These are phyloP conservation scores for Wickerhamomyces subpelliculosus DNA, from an alignment of 805 yeast species.

Conservation along the genomic window DNA sequence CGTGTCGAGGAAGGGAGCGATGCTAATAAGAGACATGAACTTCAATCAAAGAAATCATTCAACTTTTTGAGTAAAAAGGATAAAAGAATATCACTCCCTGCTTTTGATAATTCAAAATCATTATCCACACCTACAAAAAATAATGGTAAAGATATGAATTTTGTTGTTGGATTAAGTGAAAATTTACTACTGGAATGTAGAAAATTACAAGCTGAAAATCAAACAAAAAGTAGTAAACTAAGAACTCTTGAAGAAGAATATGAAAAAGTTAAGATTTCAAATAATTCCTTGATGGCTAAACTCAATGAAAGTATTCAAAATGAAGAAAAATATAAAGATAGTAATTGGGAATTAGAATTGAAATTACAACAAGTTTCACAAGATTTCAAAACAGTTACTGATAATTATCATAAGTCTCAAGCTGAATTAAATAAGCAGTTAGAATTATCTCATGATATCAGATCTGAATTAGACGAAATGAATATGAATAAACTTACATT, in stretches of 20 bases:
- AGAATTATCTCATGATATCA: slow-evolving; percentile 28
- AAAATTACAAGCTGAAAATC: slow-evolving; percentile 59
- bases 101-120: slow-evolving; percentile 14
- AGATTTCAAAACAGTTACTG: slow-evolving; percentile 31
- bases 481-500: slow-evolving; percentile 33
- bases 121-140: slow-evolving; percentile 12
- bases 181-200: slow-evolving; percentile 65
- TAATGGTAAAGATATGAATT: slow-evolving; percentile 57
- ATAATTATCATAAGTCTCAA: slow-evolving; percentile 33
- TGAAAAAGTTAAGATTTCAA: slow-evolving; percentile 20
- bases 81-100: slow-evolving; percentile 21
- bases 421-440: slow-evolving; percentile 33
- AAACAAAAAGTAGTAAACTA: slow-evolving; percentile 35
- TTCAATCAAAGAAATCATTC: slow-evolving; percentile 10
- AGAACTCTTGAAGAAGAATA: slow-evolving; percentile 37
- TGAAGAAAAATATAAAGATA: slow-evolving; percentile 48
- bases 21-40: too few species aligned
- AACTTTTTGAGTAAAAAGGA: slow-evolving; percentile 17
- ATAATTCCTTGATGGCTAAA: slow-evolving; percentile 14
- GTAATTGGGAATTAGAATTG: slow-evolving; percentile 60
- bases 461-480: slow-evolving; percentile 43
- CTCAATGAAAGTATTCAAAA: slow-evolving; percentile 20
- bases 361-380: slow-evolving; percentile 32
- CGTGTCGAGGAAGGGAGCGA: too few species aligned
- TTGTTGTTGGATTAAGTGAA: slow-evolving; percentile 69